Evolutionary conservation across 78 protist genomes (phyloP).

Genomic region (Andalucia godoyi): DNA sequence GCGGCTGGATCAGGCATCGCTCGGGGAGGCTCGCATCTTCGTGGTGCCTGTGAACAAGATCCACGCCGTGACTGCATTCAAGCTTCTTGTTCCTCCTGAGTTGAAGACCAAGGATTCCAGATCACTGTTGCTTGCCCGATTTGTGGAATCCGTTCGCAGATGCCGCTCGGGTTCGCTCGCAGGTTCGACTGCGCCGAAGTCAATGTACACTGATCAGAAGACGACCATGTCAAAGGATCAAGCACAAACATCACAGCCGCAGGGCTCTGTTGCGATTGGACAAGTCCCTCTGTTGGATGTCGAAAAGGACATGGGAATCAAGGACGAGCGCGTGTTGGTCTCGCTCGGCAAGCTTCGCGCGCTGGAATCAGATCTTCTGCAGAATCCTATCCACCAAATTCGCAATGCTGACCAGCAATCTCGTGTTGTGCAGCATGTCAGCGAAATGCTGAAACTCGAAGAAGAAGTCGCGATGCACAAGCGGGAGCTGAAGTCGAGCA

Average conservation of each 20-base stretch:
- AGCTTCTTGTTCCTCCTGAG: no score
- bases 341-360: background rate
- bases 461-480: slow-evolving; percentile 16
- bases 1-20: no score
- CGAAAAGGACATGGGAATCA: slow-evolving; percentile 76
- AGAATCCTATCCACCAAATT: background rate
- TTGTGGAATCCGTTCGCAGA: no score
- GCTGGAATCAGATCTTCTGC: background rate
- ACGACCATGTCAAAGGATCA: background rate
- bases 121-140: no score
- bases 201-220: background rate
- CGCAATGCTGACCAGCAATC: slow-evolving; percentile 3
- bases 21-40: no score
- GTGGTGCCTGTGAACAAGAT: no score
- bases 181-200: background rate
- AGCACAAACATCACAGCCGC: background rate
- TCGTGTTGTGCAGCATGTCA: slow-evolving; percentile 4
- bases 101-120: no score
- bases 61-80: no score
- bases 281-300: slow-evolving; percentile 78
- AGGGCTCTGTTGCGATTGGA: no score
- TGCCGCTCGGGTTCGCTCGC: background rate
- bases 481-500: background rate
- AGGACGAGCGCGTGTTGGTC: background rate
- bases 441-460: slow-evolving; percentile 17